Base-by-base conservation (phyloP, 2,329 filamentous ascomycete species). In the Aspergillus tubingensis region DNA sequence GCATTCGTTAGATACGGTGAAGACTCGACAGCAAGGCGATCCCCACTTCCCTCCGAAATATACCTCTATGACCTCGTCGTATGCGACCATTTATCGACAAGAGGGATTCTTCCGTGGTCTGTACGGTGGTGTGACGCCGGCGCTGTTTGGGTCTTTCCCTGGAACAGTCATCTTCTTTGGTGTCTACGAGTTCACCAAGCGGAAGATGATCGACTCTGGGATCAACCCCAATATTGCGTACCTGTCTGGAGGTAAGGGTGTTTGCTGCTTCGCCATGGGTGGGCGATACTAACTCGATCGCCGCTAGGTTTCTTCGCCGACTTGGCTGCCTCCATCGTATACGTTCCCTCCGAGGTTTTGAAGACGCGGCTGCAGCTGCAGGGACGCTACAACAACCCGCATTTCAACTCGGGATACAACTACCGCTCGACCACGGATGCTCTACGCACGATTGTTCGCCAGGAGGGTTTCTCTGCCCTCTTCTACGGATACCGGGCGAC, bases 401-500 rank as follows among this genome's bases (percentile, higher is more conserved):
- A 88, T 77, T 98, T 98, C 80, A 82, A 88, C 51, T 96, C 92
- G 0, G 95, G 95, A 59, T 99, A 99, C 80, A 99, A 99, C 76
- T 99, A 99, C 76, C 89, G 88, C 68, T 89, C 88, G 44, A 96
- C 91, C 2, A 76, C 88, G 56, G 90, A 99, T 76, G 96, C 95
- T 2, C 87, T 89, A 13, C 87, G 89, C 67, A 96, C 92, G 0
- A 98, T 99, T 61, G 84, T 92, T 15, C 87, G 88, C 41, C 83
- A 85, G 44, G 95, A 99, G 79, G 96, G 95, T 0, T 83, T 92
- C 57, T 82, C 86, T 0, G 95, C 96, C 17, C 84, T 99, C 23
- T 99, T 97, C 76, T 90, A 96, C 69, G 95, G 95, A n/a, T 99
- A 96, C 81, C 95, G 95, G 75, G 95, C 95, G 10, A 99, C 95